Evolutionary conservation across 2,329 filamentous ascomycete genomes (phyloP), one percentile per base, ranked within the genome.

Genomic region (Fusarium sp.): DNA sequence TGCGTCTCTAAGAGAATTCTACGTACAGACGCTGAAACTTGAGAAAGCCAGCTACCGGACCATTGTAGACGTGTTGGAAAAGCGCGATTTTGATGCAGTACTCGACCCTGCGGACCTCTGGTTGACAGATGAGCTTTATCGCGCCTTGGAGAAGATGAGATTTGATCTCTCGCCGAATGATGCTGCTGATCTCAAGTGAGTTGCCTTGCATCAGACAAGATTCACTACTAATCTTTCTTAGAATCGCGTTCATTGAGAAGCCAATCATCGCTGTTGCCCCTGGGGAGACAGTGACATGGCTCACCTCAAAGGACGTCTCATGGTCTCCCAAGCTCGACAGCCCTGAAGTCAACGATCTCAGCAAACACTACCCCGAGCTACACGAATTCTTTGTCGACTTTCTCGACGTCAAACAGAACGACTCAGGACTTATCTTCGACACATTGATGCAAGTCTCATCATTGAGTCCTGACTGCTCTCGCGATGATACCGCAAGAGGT

Each of bases 351-450:
- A 67, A 71, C 37, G 67, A 70, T 14, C 6, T 74, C 24, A 74
- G 72, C 41, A 68, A 62, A 24, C 65, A 70, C 34, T 74, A 74
- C 29, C 62, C 66, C 4, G 68, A 74, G 6, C 58, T 74, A 3
- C 57, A 70, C 34, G 48, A 66, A 4, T 73, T 74, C n/a, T 74
- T 74, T 13, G 69, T 71, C 22, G 57, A 61, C 6, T 73, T 74
- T 1, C 62, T 74, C 18, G 48, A 42, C 12, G 44, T 74, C 22
- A 57, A 69, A 24, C 60, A 67, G 11, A 57, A 71, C 22, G 65
- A 74, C 13, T 57, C 65, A 3, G 70, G 72, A 4, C 24, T 71
- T 0, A 59, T 71, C 0, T 74, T 68, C 34, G 69, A 74, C 30
- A 69, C 61, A 3, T 41, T 74, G 27, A 67, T 73, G 45, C 65